phyloP scores from a whole-genome alignment of 1,284 basidiomycete species.

The Cryptococcus sp. region DNA sequence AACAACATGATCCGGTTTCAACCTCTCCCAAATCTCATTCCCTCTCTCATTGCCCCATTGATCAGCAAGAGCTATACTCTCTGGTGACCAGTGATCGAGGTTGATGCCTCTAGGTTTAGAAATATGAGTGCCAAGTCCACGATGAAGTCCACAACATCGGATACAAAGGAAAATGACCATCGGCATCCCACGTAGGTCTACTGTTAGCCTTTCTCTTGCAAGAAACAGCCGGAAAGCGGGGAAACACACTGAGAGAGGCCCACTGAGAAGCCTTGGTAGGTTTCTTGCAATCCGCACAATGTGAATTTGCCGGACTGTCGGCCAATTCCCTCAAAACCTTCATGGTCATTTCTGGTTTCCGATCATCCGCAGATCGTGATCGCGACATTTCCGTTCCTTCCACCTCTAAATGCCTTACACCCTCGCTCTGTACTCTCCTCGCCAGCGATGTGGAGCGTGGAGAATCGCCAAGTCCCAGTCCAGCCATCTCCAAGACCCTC shows the following conservation, averaged over 20 bases:
- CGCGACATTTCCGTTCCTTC: slow-evolving; percentile 4
- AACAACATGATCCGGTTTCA: background rate
- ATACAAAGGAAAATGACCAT: slow-evolving; percentile 55
- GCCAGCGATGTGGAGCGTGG: background rate
- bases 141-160: slow-evolving; percentile 52
- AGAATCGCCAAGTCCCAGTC: slow-evolving; percentile 19
- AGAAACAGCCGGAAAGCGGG: slow-evolving; percentile 3
- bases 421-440: background rate
- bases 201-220: background rate
- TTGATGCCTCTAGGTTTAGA: slow-evolving; percentile 53
- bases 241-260: slow-evolving; percentile 44
- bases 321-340: slow-evolving; percentile 41
- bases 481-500: slow-evolving; percentile 41
- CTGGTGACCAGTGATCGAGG: slow-evolving; percentile 51
- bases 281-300: slow-evolving; percentile 51
- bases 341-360: slow-evolving; percentile 24
- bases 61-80: slow-evolving; percentile 41
- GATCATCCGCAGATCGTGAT: slow-evolving; percentile 14
- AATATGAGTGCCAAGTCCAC: slow-evolving; percentile 53
- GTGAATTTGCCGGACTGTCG: slow-evolving; percentile 40
- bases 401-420: slow-evolving; percentile 4
- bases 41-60: slow-evolving; percentile 48
- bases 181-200: slow-evolving; percentile 42
- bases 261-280: slow-evolving; percentile 42
- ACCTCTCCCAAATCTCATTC: slow-evolving; percentile 47